Evolutionary conservation across 805 yeast genomes (phyloP).

Genomic region (Myxozyma udenii): DNA sequence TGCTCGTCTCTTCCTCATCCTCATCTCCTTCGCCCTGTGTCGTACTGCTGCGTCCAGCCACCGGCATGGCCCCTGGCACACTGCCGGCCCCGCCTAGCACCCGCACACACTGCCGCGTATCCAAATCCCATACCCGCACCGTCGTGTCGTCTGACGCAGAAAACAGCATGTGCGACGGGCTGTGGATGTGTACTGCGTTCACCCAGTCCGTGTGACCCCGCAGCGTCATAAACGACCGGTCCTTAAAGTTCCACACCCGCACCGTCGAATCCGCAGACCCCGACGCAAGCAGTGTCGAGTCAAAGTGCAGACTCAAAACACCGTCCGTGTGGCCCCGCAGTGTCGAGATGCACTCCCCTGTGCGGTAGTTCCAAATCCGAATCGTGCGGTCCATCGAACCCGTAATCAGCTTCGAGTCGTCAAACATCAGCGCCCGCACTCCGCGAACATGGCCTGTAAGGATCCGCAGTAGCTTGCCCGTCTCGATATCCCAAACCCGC

Average conservation of each 20-base stretch:
- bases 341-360: conserved; percentile 91
- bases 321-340: conserved; percentile 89
- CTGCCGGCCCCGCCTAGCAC: conserved; percentile 46
- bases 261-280: conserved; percentile 92
- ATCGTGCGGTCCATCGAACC: conserved; percentile 90
- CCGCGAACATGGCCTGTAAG: conserved; percentile 86
- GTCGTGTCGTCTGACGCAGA: conserved; percentile 91
- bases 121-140: conserved; percentile 90
- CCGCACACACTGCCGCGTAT: conserved; percentile 71
- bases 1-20: conserved; percentile 3
- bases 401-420: conserved; percentile 82
- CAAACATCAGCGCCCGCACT: conserved; percentile 79
- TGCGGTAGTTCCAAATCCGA: conserved; percentile 92
- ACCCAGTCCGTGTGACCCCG: conserved; percentile 94
- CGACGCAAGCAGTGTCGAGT: conserved; percentile 76
- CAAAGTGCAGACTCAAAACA: conserved; percentile 80
- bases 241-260: conserved; percentile 94
- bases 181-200: conserved; percentile 81
- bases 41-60: background rate
- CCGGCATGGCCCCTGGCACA: background rate
- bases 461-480: conserved; percentile 74
- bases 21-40: background rate
- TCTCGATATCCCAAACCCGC: conserved; percentile 86
- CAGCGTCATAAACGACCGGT: conserved; percentile 85
- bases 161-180: conserved; percentile 71